These are phyloP conservation scores for Pyrenophora graminea DNA, from an alignment of 2,329 filamentous ascomycete genomes.

Conservation along the genomic window DNA sequence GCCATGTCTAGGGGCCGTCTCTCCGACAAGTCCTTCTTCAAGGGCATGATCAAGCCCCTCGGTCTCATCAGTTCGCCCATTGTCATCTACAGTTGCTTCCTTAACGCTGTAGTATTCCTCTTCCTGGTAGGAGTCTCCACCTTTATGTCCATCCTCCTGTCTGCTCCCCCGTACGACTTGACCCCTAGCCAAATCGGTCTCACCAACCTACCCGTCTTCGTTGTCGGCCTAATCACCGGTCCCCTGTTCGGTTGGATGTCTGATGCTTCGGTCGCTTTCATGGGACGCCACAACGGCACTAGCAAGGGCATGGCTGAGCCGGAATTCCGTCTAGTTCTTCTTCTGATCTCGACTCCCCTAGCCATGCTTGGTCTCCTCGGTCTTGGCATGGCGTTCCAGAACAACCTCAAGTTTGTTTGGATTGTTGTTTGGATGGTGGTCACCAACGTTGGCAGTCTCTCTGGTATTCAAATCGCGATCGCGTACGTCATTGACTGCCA, in stretches of 20 bases:
- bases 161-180: conserved; percentile 15
- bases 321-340: conserved; percentile 18
- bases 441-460: conserved; percentile 11
- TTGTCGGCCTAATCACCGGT: conserved; percentile 11
- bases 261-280: conserved; percentile 10
- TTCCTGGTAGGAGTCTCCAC: conserved; percentile 15
- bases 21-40: conserved; percentile 16
- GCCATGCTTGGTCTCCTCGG: conserved; percentile 15
- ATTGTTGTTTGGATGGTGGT: conserved; percentile 17
- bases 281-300: conserved; percentile 17
- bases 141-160: conserved; percentile 18
- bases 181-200: conserved; percentile 17
- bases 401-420: conserved; percentile 8
- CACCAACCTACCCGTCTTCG: conserved; percentile 16
- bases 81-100: conserved; percentile 19
- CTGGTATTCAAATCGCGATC: conserved; percentile 10
- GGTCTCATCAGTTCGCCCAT: conserved; percentile 14
- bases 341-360: conserved; percentile 12
- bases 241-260: conserved; percentile 19
- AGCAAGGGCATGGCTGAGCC: conserved; percentile 17
- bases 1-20: conserved; percentile 10
- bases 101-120: conserved; percentile 14
- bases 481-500: conserved; percentile 21
- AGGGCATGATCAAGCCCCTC: conserved; percentile 16
- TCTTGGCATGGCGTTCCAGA: conserved; percentile 10